Evolutionary conservation across 129 eudicot species (phyloP).

Genomic region (Centella asiatica): DNA sequence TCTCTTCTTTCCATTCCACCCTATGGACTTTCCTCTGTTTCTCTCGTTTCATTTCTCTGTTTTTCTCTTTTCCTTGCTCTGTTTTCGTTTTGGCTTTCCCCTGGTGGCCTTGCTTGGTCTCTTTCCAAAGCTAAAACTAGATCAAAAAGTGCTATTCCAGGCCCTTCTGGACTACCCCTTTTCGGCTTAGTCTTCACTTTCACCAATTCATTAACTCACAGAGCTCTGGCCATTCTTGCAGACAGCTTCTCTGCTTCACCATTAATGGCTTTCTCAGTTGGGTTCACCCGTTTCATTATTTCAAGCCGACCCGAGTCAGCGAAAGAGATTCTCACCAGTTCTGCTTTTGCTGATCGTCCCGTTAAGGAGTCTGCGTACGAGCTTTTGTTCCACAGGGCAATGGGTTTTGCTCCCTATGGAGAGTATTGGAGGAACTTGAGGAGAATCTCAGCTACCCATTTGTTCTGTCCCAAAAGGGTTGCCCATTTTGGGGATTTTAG

Average conservation of each 20-base stretch:
- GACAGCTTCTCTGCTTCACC: constrained; percentile 2
- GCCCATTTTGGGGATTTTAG: background rate
- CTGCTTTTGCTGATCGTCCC: constrained; percentile 31
- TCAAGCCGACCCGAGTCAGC: constrained; percentile 23
- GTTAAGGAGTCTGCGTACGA: constrained; percentile 27
- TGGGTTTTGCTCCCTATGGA: constrained; percentile 38
- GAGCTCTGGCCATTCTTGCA: constrained; percentile 20
- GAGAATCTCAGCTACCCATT: constrained; percentile 22
- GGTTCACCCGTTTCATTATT: constrained; percentile 19
- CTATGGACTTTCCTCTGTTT: constrained; percentile 5
- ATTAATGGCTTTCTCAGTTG: constrained; percentile 37
- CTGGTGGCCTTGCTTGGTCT: constrained; percentile 36
- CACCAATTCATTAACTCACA: constrained; percentile 31
- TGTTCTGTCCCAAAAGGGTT: constrained; percentile 19
- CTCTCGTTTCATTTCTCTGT: background rate
- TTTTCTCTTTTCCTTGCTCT: constrained; percentile 8
- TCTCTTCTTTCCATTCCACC: too few relatives aligned
- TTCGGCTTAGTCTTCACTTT: constrained; percentile 28
- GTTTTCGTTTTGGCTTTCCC: constrained; percentile 9
- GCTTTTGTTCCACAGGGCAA: constrained; percentile 33
- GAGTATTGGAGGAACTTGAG: constrained; percentile 28
- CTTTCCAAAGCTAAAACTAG: constrained; percentile 7
- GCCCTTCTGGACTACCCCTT: constrained; percentile 29
- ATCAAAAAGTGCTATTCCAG: constrained; percentile 18
- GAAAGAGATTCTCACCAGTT: constrained; percentile 14